Base-by-base conservation (phyloP, 495 filamentous ascomycete species). In the Talaromyces nanjingensis region DNA sequence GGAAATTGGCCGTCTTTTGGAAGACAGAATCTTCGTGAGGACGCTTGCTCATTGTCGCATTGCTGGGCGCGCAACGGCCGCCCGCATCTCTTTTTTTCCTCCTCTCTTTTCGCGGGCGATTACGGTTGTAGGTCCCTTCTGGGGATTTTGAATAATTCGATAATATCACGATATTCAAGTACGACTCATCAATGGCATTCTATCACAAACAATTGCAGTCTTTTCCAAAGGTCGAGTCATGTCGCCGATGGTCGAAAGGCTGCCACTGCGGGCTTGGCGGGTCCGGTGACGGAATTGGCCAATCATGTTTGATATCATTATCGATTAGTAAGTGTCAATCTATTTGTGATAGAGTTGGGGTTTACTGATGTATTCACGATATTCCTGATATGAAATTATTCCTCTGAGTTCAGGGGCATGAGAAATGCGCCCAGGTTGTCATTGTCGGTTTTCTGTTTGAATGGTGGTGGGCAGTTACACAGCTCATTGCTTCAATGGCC, bases 41-140 rank as follows among this genome's bases (percentile, higher is more conserved):
- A 63, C 78, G 76, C 75, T 80, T 80, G 76, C 71, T 77, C 78
- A 80, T 80, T 64, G 72, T 77, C 27, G 42, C 60, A 52, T 62
- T 59, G n/a, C 27, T 25, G 56, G 31, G 56, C 56, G 56, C 56
- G 31, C 56, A 33, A 37, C 56, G 56, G 56, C 56, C 31, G 29
- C 56, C 31, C 27, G 18, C 56, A 59, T 59, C 14, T 59, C 56
- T 59, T 59, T 24, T 24, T 20, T 29, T 6, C 1, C 31, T 37
- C 18, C n/a, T 20, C 31, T 22, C 20, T n/a, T 37, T 49, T 22
- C 45, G 6, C 45, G 8, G 16, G 42, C 42, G n/a, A 18, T 16
- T 16, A 45, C 45, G 22, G 24, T 27, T 9, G 24, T 18, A 54
- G 3, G 9, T 22, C 20, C 11, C 20, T 54, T 54, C 5, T 54